A percentile compares a stretch with the other conserved stretches of the same genome.
Conservation (phyloP, 331 rosid species). For the Malus hybrid region DNA sequence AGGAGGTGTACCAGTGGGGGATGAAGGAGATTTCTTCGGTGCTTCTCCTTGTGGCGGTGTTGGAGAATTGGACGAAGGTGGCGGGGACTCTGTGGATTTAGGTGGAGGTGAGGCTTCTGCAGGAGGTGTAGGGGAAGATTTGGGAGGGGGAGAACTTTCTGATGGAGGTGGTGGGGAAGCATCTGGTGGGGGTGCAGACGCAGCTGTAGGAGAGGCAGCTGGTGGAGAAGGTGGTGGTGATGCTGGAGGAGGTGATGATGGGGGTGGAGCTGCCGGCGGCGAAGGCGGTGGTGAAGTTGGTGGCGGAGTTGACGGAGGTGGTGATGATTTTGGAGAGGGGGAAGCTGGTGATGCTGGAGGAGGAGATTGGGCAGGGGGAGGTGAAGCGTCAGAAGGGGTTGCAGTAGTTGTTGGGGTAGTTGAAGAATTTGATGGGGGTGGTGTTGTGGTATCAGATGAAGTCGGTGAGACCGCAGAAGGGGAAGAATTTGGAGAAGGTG, state of each 20-base stretch:
- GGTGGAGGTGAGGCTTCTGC: constrained; percentile 38
- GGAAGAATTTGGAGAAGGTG: constrained; percentile 63
- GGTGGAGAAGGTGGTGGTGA: too few relatives aligned
- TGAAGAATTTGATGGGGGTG: constrained; percentile 20
- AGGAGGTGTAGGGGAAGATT: constrained; percentile 38
- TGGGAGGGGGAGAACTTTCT: constrained; percentile 52
- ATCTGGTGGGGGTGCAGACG: background rate
- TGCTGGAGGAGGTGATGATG: constrained; percentile 14
- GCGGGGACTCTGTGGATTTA: constrained; percentile 34
- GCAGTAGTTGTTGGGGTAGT: constrained; percentile 6
- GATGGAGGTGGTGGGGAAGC: constrained; percentile 38
- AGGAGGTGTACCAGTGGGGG: constrained; percentile 41
- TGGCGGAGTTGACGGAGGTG: constrained; percentile 32
- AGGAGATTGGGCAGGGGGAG: constrained; percentile 29
- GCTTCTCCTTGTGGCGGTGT: constrained; percentile 40
- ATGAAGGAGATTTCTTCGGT: constrained; percentile 43
- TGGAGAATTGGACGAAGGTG: constrained; percentile 47
- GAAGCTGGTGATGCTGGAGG: constrained; percentile 8
- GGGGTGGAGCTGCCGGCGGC: constrained; percentile 9
- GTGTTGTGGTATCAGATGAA: constrained; percentile 23
- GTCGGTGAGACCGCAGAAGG: constrained; percentile 55
- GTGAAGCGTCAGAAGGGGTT: constrained; percentile 17
- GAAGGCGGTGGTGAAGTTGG: constrained; percentile 32
- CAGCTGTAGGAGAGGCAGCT: too few relatives aligned
- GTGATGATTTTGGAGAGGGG: constrained; percentile 19